Evolutionary conservation across 768 basidiomycete species (phyloP).

Genomic region (Clathrus columnatus): DNA sequence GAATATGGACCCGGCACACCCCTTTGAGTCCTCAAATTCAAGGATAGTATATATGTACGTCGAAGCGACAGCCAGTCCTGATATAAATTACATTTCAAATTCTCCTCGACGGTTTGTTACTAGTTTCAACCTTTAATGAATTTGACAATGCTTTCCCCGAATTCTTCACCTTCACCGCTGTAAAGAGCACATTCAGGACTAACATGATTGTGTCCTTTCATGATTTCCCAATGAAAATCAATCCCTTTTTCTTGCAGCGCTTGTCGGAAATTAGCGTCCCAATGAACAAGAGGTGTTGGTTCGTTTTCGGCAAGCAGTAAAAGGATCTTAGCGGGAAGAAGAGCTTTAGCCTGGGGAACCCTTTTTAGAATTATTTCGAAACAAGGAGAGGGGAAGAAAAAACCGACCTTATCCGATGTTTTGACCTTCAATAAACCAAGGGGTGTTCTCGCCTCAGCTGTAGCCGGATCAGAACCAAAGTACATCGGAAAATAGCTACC

Average conservation of each 20-base stretch:
- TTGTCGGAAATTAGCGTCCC: constrained; percentile 29
- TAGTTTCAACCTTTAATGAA: constrained; percentile 25
- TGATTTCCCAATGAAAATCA: constrained; percentile 30
- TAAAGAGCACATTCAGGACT: constrained; percentile 42
- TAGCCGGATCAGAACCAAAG: constrained; percentile 17
- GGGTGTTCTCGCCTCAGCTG: constrained; percentile 17
- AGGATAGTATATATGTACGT: too few relatives aligned
- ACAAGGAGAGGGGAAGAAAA: constrained; percentile 27
- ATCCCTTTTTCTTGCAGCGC: constrained; percentile 28
- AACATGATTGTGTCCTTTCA: constrained; percentile 53
- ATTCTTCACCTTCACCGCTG: constrained; percentile 52
- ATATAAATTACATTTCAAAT: not conserved
- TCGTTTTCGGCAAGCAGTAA: constrained; percentile 47
- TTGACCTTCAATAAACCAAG: constrained; percentile 1
- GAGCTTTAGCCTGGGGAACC: constrained; percentile 25
- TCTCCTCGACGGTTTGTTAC: not conserved
- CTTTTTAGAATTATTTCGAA: constrained; percentile 34
- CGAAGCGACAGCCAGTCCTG: too few relatives aligned
- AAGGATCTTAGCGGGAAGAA: constrained; percentile 36
- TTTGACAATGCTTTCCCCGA: constrained; percentile 42
- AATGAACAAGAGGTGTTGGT: constrained; percentile 33
- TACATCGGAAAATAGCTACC: constrained; percentile 16
- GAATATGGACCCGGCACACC: too few relatives aligned
- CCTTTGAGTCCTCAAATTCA: too few relatives aligned
- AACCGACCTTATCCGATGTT: constrained; percentile 27